A percentile compares a stretch with the other conserved stretches of the same genome.
These are phyloP conservation scores for Arxiozyma slooffiae DNA, from an alignment of 1,139 yeast genomes.

Conservation along the genomic window DNA sequence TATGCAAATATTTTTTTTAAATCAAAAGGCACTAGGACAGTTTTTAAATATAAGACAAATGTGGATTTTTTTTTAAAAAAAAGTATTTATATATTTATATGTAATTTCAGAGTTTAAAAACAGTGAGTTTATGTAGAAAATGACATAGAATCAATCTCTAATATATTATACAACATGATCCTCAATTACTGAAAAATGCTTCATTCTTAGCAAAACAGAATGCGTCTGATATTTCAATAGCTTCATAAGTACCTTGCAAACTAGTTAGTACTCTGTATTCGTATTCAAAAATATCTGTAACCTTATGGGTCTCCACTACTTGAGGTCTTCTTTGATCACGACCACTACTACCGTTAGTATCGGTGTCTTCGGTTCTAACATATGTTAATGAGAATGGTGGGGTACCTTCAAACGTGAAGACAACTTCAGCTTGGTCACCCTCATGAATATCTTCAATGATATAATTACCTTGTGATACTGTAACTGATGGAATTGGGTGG, in stretches of 20 bases:
- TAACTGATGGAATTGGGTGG: slow-evolving; percentile 87
- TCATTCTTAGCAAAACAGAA: slow-evolving; percentile 49
- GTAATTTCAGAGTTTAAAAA: not conserved
- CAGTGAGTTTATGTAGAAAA: not conserved
- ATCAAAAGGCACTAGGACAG: not conserved
- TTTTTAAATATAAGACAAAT: not conserved
- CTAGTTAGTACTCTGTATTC: slow-evolving; percentile 68
- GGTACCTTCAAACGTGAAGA: slow-evolving; percentile 55
- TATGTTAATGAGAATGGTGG: slow-evolving; percentile 59
- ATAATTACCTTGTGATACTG: slow-evolving; percentile 66
- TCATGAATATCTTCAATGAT: slow-evolving; percentile 79
- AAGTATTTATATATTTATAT: not conserved
- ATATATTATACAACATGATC: not conserved
- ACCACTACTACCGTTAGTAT: slow-evolving; percentile 27
- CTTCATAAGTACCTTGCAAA: slow-evolving; percentile 89
- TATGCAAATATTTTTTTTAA: too few species aligned
- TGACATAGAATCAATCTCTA: not conserved
- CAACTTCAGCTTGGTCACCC: slow-evolving; percentile 73
- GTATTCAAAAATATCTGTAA: slow-evolving; percentile 56
- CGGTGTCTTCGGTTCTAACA: slow-evolving; percentile 39
- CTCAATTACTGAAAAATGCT: slow-evolving; percentile 22
- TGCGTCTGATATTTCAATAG: slow-evolving; percentile 74
- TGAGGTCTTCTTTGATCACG: slow-evolving; percentile 32
- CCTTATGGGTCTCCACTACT: slow-evolving; percentile 68
- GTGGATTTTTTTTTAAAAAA: not conserved